Percentiles rank a stretch among this genome's conserved stretches.
These are phyloP conservation scores for Heracleum sosnowskyi DNA, from an alignment of 129 eudicot species.

Conservation along the genomic window DNA sequence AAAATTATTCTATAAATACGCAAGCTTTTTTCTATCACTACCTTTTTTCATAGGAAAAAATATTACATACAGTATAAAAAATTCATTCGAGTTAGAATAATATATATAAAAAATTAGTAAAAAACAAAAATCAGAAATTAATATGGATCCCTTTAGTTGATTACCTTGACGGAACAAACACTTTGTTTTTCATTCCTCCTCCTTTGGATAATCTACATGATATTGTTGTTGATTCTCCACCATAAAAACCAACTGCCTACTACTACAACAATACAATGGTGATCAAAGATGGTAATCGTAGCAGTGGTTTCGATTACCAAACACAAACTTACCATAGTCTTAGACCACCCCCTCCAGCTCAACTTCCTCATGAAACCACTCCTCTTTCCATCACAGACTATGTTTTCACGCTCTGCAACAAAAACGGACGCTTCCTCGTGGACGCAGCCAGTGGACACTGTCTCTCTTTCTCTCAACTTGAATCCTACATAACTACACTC, in stretches of 20 bases:
- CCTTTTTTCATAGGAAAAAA: no score
- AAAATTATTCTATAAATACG: no score
- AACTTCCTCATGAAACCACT: slow-evolving; percentile 19
- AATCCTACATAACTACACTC: slow-evolving; percentile 19
- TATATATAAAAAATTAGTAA: no score
- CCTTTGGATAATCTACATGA: no score
- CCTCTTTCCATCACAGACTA: slow-evolving; percentile 39
- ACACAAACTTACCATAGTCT: slow-evolving; percentile 28
- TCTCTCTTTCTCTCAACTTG: slow-evolving; percentile 28
- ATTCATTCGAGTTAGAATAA: no score
- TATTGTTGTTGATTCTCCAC: no score
- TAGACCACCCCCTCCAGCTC: slow-evolving; percentile 29
- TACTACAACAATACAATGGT: background rate
- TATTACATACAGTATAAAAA: no score
- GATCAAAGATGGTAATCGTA: background rate
- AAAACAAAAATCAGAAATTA: no score
- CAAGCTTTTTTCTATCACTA: no score
- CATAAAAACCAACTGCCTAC: background rate
- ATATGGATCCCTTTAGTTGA: no score
- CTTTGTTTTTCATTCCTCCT: no score
- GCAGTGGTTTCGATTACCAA: slow-evolving; percentile 16
- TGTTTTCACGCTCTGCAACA: slow-evolving; percentile 23
- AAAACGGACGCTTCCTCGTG: slow-evolving; percentile 15
- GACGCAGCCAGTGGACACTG: slow-evolving; percentile 36
- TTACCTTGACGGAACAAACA: no score